Evolutionary conservation across 352 stramenopile species (phyloP), one percentile per base, ranked within the genome.

Genomic region (Thraustotheca clavata): DNA sequence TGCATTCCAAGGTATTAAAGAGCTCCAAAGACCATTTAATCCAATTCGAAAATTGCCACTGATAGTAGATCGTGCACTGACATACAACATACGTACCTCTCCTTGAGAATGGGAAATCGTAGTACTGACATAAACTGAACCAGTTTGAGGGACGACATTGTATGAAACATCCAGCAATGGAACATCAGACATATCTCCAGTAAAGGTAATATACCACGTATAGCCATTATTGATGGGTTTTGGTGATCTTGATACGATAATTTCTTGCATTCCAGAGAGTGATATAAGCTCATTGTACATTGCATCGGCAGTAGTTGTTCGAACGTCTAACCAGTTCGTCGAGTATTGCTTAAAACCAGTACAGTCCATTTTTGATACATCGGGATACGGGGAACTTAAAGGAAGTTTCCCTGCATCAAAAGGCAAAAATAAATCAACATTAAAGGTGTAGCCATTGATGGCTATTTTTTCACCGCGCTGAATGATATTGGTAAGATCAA

Each of bases 51-150:
- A 76, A 14, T 29, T 63, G 9, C 73, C 73, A 18, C 38, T 46
- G 35, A 80, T 78, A 1, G 71, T 72, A 8, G 67, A 68, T 49
- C 62, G 77, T 0, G 66, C 72, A 43, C 71, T 71, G 0, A 77
- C 72, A 39, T 73, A 81, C 8, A 81, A 72, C 66, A 81, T 66
- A 22, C 69, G 69, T 6, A 76, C 67, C 41, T 81, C 72, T 41
- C 69, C 22, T 26, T 48, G 59, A 8, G 47, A 26, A 2, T 27
- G 22, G 11, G 22, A 27, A 1, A 46, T 33, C 11, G 29, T 33
- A 0, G 69, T 18, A 18, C 35, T 55, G 8, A 59, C 18, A 6
- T 3, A 47, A 0, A 41, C 14, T 4, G 12, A 20, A 26, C 24
- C 49, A 16, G 33, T 18, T 24, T 35, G 24, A 9, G 43, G 43